Conservation (phyloP, 148 eudicot genomes). For the Pharnaceum exiguum region DNA sequence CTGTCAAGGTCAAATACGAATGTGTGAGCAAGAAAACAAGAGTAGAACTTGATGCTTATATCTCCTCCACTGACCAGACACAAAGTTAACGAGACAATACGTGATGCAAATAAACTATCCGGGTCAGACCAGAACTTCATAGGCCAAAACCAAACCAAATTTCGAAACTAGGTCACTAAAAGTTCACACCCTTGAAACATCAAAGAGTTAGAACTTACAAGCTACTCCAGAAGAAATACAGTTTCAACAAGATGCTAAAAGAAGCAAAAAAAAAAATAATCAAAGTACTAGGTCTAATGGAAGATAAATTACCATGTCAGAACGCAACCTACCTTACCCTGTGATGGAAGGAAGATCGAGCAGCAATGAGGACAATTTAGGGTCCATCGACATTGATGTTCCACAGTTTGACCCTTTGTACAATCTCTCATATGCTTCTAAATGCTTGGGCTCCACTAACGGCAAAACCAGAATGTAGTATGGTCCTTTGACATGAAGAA, state of each 20-base stretch:
- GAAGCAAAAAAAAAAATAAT: not conserved
- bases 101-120: too few relatives aligned
- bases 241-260: not conserved
- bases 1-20: constrained; percentile 31
- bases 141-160: too few relatives aligned
- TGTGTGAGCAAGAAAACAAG: constrained; percentile 4
- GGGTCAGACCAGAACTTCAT: too few relatives aligned
- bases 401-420: constrained; percentile 76
- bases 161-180: too few relatives aligned
- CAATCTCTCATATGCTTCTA: constrained; percentile 60
- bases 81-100: too few relatives aligned
- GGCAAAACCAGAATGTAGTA: constrained; percentile 73
- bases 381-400: constrained; percentile 72
- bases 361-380: constrained; percentile 72
- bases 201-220: too few relatives aligned
- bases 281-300: too few relatives aligned
- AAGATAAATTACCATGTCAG: not conserved
- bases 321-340: constrained; percentile 90
- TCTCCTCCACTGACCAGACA: too few relatives aligned
- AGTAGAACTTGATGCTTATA: not conserved
- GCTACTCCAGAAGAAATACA: too few relatives aligned
- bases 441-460: constrained; percentile 79
- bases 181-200: too few relatives aligned
- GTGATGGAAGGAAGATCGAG: constrained; percentile 95
- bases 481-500: constrained; percentile 71